phyloP scores from a whole-genome alignment of 2,329 filamentous ascomycete genomes.

The Conoideocrella luteorostrata region DNA sequence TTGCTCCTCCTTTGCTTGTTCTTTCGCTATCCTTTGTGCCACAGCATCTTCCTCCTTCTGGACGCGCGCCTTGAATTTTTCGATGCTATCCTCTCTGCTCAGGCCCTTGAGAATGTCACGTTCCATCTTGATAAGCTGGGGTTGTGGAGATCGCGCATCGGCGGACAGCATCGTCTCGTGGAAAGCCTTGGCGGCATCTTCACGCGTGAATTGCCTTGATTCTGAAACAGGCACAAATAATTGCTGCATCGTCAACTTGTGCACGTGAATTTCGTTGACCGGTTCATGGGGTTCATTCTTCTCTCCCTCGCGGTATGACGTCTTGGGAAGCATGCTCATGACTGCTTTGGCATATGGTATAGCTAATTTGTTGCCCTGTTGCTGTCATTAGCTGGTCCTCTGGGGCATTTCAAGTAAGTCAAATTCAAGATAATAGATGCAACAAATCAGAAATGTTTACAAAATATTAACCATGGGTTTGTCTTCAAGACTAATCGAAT shows the following conservation, averaged over 20 bases:
- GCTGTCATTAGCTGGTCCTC: neutral
- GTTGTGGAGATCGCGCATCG: conserved; percentile 56
- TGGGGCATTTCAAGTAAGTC: neutral
- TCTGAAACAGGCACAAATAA: conserved; percentile 60
- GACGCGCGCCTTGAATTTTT: conserved; percentile 35
- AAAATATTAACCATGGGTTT: conserved; percentile 66
- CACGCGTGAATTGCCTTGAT: conserved; percentile 56
- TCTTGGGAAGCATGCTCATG: conserved; percentile 71
- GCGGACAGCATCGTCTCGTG: conserved; percentile 52
- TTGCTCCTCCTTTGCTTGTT: conserved; percentile 30
- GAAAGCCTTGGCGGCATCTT: conserved; percentile 60
- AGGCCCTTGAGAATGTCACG: conserved; percentile 35
- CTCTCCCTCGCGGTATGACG: conserved; percentile 46
- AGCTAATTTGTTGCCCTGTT: conserved; percentile 69
- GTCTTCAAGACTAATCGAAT: conserved; percentile 99
- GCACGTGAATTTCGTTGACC: conserved; percentile 60
- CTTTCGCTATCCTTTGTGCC: conserved; percentile 25
- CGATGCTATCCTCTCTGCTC: conserved; percentile 28
- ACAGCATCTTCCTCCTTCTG: conserved; percentile 36
- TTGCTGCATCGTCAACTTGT: conserved; percentile 55
- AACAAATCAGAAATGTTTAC: conserved; percentile 29
- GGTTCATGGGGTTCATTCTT: conserved; percentile 47
- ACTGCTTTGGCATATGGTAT: conserved; percentile 71
- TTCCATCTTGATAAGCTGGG: conserved; percentile 53
- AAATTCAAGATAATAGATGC: too few relatives aligned